Evolutionary conservation across 176 grass and related monocot species (phyloP).

Genomic region (Luzula sylvatica): DNA sequence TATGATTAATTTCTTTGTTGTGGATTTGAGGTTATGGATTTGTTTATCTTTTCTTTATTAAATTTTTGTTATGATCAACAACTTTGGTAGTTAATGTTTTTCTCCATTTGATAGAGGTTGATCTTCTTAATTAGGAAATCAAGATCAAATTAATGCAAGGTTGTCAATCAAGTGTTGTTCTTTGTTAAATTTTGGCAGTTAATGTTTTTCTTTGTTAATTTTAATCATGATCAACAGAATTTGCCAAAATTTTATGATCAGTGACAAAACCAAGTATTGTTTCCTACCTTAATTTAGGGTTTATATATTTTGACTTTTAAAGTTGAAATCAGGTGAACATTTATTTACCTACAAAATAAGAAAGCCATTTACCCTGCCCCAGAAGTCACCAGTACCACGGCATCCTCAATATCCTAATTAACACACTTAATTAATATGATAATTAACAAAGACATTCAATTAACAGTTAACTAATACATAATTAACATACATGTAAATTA

Average conservation of each 20-base stretch:
- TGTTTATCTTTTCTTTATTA: constrained; percentile 17
- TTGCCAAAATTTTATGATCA: neutral
- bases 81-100: constrained; percentile 15
- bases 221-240: neutral
- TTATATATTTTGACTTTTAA: neutral
- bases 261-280: neutral
- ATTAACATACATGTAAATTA: too few species aligned
- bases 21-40: constrained; percentile 20
- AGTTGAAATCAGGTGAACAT: too few species aligned
- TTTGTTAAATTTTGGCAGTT: neutral
- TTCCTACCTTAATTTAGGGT: constrained; percentile 3
- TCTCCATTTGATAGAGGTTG: constrained; percentile 9
- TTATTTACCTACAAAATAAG: too few species aligned
- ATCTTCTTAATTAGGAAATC: constrained; percentile 10
- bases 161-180: constrained; percentile 13
- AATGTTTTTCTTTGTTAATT: neutral
- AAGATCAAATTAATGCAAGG: constrained; percentile 6
- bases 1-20: constrained; percentile 8
- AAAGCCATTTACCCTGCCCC: too few species aligned
- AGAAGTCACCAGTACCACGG: too few species aligned
- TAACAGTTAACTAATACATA: too few species aligned
- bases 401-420: too few species aligned
- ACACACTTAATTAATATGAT: too few species aligned
- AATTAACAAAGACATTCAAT: too few species aligned
- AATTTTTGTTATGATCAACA: constrained; percentile 13